phyloP scores from a whole-genome alignment of 2,329 filamentous ascomycete genomes.

The Apiospora saccharicola region DNA sequence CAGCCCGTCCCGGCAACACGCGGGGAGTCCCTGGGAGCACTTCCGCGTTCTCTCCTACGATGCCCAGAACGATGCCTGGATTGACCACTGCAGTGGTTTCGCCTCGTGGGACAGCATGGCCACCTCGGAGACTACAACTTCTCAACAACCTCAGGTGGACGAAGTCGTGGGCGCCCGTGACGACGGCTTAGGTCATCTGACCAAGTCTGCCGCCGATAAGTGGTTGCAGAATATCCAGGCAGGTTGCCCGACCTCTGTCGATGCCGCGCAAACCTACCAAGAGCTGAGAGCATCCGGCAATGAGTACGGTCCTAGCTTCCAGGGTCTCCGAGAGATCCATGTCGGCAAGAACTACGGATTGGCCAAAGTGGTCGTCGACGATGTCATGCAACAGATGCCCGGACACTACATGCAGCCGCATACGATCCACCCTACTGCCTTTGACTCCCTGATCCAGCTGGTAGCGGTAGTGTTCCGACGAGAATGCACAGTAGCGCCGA shows the following conservation, averaged over 20 bases:
- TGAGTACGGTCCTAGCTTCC: constrained; percentile 23
- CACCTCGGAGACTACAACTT: not conserved
- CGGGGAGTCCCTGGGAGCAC: constrained; percentile 20
- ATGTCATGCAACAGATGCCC: constrained; percentile 25
- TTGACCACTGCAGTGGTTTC: constrained; percentile 19
- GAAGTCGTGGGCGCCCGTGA: not conserved
- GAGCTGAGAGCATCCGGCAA: constrained; percentile 18
- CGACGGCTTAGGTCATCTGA: constrained; percentile 22
- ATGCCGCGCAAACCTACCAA: constrained; percentile 20
- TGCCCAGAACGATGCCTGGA: constrained; percentile 22
- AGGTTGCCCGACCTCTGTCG: not conserved
- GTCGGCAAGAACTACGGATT: constrained; percentile 13
- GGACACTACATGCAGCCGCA: constrained; percentile 26
- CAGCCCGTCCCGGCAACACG: constrained; percentile 20
- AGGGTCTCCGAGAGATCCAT: constrained; percentile 21
- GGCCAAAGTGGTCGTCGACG: constrained; percentile 19
- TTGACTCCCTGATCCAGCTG: constrained; percentile 27
- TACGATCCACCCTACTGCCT: constrained; percentile 25
- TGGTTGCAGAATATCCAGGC: too few species aligned
- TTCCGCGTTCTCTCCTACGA: constrained; percentile 26
- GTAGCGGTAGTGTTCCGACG: constrained; percentile 23
- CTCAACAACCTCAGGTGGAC: too few species aligned
- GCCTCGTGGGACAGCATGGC: constrained; percentile 23
- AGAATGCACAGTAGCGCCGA: constrained; percentile 26
- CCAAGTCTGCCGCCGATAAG: constrained; percentile 21